Conservation (phyloP, 2,329 filamentous ascomycete genomes). For the Chrysoporthe cubensis region DNA sequence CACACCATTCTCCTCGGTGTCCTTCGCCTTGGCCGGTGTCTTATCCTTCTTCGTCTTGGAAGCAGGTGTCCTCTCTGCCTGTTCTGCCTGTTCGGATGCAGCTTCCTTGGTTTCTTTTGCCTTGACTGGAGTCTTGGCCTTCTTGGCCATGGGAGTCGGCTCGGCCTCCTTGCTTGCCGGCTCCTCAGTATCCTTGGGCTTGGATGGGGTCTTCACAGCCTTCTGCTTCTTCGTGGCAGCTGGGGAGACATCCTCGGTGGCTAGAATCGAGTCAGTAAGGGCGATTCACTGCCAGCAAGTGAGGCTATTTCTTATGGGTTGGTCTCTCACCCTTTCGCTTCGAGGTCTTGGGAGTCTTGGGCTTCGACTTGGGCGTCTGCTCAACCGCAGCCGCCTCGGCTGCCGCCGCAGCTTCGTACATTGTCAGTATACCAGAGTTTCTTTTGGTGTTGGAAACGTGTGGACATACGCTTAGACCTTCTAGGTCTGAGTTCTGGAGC, state of each 20-base stretch:
- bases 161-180: slow-evolving; percentile 9
- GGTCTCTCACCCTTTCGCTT: slow-evolving; percentile 28
- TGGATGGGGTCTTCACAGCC: slow-evolving; percentile 23
- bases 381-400: slow-evolving; percentile 15
- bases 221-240: slow-evolving; percentile 27
- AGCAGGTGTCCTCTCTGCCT: slow-evolving; percentile 13
- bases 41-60: slow-evolving; percentile 23
- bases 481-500: slow-evolving; percentile 28
- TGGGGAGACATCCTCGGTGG: slow-evolving; percentile 27
- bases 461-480: slow-evolving; percentile 23
- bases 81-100: neutral
- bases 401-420: slow-evolving; percentile 13
- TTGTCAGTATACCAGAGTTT: slow-evolving; percentile 15
- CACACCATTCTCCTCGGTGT: neutral
- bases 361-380: slow-evolving; percentile 26
- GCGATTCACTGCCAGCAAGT: neutral
- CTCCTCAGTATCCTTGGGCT: slow-evolving; percentile 13
- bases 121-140: slow-evolving; percentile 24
- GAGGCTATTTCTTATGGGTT: neutral
- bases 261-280: slow-evolving; percentile 12
- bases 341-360: slow-evolving; percentile 25
- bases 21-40: slow-evolving; percentile 15
- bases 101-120: slow-evolving; percentile 14
- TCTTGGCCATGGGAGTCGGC: slow-evolving; percentile 15
- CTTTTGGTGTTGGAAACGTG: neutral